A percentile compares a stretch with the other conserved stretches of the same genome.
These are phyloP conservation scores for Ilex aquifolium DNA, from an alignment of 257 asterid genomes.

Conservation along the genomic window DNA sequence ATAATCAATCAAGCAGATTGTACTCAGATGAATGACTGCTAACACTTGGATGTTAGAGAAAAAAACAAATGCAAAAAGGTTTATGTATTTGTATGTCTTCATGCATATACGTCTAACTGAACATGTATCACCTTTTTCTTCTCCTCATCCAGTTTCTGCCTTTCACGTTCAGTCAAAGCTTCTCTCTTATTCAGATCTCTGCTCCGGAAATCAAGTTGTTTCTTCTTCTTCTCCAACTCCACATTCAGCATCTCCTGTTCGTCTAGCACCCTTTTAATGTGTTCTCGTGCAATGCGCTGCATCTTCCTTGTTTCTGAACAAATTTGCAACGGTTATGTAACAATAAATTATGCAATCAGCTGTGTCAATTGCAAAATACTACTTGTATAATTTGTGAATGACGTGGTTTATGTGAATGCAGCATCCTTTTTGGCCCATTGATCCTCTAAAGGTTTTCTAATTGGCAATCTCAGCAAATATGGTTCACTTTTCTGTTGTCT, in stretches of 20 bases:
- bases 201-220: constrained; percentile 63
- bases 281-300: constrained; percentile 66
- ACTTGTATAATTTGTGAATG: too few species aligned
- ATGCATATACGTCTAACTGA: background rate
- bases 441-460: too few species aligned
- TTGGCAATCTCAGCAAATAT: too few species aligned
- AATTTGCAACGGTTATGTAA: background rate
- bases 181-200: constrained; percentile 78
- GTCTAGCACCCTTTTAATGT: constrained; percentile 48
- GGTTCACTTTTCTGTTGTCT: too few species aligned
- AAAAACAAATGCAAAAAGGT: too few species aligned
- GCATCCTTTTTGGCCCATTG: too few species aligned
- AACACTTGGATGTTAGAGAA: too few species aligned
- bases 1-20: too few species aligned
- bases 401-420: too few species aligned
- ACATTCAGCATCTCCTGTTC: constrained; percentile 63
- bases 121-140: constrained; percentile 48
- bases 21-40: too few species aligned
- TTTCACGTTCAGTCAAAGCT: constrained; percentile 67
- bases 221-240: constrained; percentile 62
- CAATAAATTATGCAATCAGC: background rate
- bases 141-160: constrained; percentile 79
- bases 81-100: too few species aligned
- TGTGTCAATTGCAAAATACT: background rate
- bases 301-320: constrained; percentile 64